Evolutionary conservation across 768 basidiomycete species (phyloP).

Genomic region (Rhizopogon rudus): DNA sequence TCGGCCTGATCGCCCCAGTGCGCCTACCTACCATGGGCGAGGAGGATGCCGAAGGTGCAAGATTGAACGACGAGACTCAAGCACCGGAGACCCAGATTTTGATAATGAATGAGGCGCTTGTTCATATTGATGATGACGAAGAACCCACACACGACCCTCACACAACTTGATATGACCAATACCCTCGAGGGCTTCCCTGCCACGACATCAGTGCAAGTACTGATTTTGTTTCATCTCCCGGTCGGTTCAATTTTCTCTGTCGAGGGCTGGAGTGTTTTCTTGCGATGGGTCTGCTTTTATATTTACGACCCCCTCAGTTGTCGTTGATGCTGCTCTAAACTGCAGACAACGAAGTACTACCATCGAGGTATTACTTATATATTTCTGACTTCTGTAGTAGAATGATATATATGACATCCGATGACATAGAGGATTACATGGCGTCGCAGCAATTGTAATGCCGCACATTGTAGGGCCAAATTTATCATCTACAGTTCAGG

Average conservation of each 20-base stretch:
- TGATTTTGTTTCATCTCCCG: no score
- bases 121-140: conserved; percentile 1
- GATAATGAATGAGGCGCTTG: not conserved
- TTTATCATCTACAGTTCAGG: conserved; percentile 4
- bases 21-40: conserved; percentile 26
- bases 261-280: no score
- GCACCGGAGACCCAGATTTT: not conserved
- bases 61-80: not conserved
- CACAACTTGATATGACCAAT: not conserved
- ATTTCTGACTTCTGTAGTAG: conserved; percentile 58
- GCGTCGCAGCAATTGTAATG: no score
- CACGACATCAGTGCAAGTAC: no score
- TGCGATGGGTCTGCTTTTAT: no score
- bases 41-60: not conserved
- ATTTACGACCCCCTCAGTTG: no score
- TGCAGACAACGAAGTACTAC: no score
- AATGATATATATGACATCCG: conserved; percentile 92
- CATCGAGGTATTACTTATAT: conserved; percentile 52
- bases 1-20: conserved; percentile 44
- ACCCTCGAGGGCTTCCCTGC: no score
- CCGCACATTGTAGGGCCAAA: conserved; percentile 34
- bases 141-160: not conserved
- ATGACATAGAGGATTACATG: no score
- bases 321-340: not conserved
- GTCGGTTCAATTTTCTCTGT: no score